These are phyloP conservation scores for Trichosporon coremiiforme DNA, from an alignment of 1,284 basidiomycete species.

Conservation along the genomic window DNA sequence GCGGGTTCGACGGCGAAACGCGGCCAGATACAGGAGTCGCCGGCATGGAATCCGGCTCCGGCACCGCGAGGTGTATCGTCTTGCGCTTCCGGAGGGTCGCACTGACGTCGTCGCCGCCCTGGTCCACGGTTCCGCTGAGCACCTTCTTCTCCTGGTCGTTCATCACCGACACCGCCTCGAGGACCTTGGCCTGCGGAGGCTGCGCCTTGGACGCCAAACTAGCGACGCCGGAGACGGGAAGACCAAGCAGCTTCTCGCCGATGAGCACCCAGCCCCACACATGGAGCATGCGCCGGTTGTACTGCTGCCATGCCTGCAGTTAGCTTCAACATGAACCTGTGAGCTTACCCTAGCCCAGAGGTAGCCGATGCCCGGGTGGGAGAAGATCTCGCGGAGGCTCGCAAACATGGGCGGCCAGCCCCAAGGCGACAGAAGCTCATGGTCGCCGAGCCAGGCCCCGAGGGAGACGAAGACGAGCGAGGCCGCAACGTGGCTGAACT, in stretches of 20 bases:
- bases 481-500: slow-evolving; percentile 29
- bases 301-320: slow-evolving; percentile 50
- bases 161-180: slow-evolving; percentile 5
- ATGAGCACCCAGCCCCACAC: slow-evolving; percentile 47
- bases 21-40: neutral
- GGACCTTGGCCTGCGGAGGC: slow-evolving; percentile 5
- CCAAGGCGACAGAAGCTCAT: slow-evolving; percentile 47
- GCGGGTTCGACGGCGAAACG: neutral
- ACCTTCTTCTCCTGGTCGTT: slow-evolving; percentile 1
- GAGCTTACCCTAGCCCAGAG: slow-evolving; percentile 50
- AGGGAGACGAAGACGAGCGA: slow-evolving; percentile 32
- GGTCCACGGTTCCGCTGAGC: neutral
- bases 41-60: neutral
- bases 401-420: slow-evolving; percentile 52
- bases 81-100: neutral
- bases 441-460: slow-evolving; percentile 42
- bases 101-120: neutral
- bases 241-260: slow-evolving; percentile 45
- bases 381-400: slow-evolving; percentile 38
- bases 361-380: slow-evolving; percentile 42
- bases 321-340: neutral
- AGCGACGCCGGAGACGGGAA: slow-evolving; percentile 41
- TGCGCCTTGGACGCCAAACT: slow-evolving; percentile 11
- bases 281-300: slow-evolving; percentile 44
- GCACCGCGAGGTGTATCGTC: neutral